phyloP scores from a whole-genome alignment of 2,329 filamentous ascomycete species.

The Aspergillus awamori region DNA sequence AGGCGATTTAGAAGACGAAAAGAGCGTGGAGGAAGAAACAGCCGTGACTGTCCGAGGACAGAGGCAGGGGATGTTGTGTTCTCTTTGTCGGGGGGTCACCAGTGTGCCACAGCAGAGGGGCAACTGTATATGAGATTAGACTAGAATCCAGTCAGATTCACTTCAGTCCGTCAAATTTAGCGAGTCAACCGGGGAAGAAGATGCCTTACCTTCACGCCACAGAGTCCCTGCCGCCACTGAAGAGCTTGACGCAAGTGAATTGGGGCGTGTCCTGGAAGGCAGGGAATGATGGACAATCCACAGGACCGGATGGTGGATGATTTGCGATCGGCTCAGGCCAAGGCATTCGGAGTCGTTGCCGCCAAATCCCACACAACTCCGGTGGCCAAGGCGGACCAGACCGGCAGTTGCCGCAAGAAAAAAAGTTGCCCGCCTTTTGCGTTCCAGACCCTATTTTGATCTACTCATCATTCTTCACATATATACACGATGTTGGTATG shows the following conservation, averaged over 20 bases:
- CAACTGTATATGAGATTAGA: constrained; percentile 29
- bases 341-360: constrained; percentile 27
- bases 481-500: constrained; percentile 37
- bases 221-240: constrained; percentile 27
- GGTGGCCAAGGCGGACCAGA: constrained; percentile 27
- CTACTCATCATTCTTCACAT: constrained; percentile 10
- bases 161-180: constrained; percentile 15
- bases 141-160: constrained; percentile 6
- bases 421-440: constrained; percentile 39
- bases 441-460: constrained; percentile 12
- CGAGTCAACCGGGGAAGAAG: background rate
- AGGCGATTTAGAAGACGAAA: constrained; percentile 18
- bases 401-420: constrained; percentile 38
- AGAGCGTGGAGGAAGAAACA: constrained; percentile 31
- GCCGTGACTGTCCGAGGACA: constrained; percentile 23
- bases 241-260: constrained; percentile 27
- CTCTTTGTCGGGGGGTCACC: constrained; percentile 20
- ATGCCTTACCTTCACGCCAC: constrained; percentile 12
- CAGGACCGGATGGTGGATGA: constrained; percentile 14
- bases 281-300: constrained; percentile 18
- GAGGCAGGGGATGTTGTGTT: constrained; percentile 16
- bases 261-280: constrained; percentile 16
- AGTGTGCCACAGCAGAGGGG: constrained; percentile 38
- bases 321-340: constrained; percentile 26
- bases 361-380: constrained; percentile 39